Conservation (phyloP, 1,284 basidiomycete genomes). For the Pyrrhoderma noxium region DNA sequence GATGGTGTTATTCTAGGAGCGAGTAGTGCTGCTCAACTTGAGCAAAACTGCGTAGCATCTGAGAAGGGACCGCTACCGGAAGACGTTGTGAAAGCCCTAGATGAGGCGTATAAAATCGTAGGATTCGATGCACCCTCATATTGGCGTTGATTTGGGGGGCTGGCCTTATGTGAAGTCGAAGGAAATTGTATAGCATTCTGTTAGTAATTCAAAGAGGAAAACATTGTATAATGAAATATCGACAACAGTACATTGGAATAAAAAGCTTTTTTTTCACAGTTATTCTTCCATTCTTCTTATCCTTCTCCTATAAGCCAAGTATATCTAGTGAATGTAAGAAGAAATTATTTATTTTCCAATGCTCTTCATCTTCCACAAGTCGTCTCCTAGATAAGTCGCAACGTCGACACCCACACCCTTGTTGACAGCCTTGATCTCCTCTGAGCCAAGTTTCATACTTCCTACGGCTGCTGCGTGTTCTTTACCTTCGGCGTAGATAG, state of each 20-base stretch:
- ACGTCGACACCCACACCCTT: conserved; percentile 92
- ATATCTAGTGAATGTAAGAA: too few species aligned
- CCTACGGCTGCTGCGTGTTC: conserved; percentile 89
- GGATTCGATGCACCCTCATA: conserved; percentile 39
- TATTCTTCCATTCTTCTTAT: too few species aligned
- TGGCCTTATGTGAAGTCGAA: too few species aligned
- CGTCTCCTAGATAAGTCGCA: conserved; percentile 81
- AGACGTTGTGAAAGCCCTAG: conserved; percentile 42
- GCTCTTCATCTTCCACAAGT: conserved; percentile 71
- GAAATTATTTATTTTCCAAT: conserved; percentile 2
- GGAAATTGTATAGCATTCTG: not conserved
- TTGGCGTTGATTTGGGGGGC: conserved; percentile 48
- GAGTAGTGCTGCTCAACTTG: conserved; percentile 32
- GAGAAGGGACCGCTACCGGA: conserved; percentile 46
- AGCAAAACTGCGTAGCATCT: conserved; percentile 31
- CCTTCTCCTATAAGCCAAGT: too few species aligned
- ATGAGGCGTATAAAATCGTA: conserved; percentile 42
- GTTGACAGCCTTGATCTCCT: conserved; percentile 85
- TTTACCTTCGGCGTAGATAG: conserved; percentile 94
- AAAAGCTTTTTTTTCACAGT: too few species aligned
- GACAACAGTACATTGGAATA: too few species aligned
- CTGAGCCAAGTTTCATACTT: conserved; percentile 73
- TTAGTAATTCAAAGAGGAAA: not conserved
- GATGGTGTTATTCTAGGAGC: conserved; percentile 38
- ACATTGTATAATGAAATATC: too few species aligned